Evolutionary conservation across 306 rosid genomes (phyloP).

Genomic region (Neltuma alba): DNA sequence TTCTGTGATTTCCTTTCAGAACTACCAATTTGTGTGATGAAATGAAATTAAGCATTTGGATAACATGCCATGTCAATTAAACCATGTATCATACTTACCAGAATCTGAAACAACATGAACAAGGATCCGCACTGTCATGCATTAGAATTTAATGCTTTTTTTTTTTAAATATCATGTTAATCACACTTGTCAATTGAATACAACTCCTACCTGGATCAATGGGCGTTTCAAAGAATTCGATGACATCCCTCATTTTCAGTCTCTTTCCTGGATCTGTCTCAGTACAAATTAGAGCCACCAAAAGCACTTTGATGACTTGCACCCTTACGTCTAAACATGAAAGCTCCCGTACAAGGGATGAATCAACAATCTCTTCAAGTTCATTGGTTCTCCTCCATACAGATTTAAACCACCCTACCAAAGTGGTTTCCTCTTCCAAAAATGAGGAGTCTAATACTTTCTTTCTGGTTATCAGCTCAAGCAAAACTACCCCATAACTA

Average conservation of each 20-base stretch:
- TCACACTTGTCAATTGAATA: too few species aligned
- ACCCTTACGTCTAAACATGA: not conserved
- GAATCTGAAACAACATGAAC: too few species aligned
- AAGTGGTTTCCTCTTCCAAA: conserved; percentile 20
- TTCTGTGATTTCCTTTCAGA: too few species aligned
- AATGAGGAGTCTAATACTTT: conserved; percentile 50
- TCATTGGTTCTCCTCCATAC: not conserved
- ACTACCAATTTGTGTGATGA: too few species aligned
- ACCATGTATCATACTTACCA: too few species aligned
- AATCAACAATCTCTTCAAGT: not conserved
- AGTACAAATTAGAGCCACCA: not conserved
- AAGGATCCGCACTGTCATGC: too few species aligned
- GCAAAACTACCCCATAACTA: conserved; percentile 56
- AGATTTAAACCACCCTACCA: not conserved
- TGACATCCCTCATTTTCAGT: not conserved
- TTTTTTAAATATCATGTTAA: too few species aligned
- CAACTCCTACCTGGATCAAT: not conserved
- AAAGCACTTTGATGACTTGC: not conserved
- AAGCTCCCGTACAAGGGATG: not conserved
- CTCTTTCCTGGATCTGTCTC: not conserved
- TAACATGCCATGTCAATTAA: too few species aligned
- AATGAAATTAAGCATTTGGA: too few species aligned
- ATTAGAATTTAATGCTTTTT: too few species aligned
- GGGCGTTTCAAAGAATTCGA: not conserved
- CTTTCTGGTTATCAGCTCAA: conserved; percentile 33